Conservation (phyloP, 2,329 filamentous ascomycete genomes). For the Apiospora saccharicola region DNA sequence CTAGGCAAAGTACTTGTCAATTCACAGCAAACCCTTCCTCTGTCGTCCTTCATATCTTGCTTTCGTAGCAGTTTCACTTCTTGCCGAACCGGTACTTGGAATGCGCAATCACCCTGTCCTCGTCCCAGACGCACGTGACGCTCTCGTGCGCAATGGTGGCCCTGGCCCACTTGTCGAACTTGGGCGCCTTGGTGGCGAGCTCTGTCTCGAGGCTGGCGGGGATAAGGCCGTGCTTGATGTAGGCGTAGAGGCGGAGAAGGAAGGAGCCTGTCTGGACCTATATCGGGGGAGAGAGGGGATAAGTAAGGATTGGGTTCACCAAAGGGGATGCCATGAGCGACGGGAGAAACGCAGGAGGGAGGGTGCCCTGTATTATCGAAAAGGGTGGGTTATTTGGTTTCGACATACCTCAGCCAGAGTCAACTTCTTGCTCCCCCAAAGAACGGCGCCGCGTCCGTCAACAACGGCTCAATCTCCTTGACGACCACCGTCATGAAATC, state of each 20-base stretch:
- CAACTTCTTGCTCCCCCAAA: conserved; percentile 27
- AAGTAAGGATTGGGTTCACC: neutral
- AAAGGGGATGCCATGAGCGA: neutral
- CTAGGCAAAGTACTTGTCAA: neutral
- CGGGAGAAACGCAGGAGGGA: no score
- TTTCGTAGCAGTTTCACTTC: neutral
- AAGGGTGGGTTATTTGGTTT: neutral
- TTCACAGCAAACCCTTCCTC: no score
- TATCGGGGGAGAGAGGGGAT: neutral
- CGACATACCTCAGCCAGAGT: conserved; percentile 28
- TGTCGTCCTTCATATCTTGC: no score
- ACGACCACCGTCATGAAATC: conserved; percentile 24
- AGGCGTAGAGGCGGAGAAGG: conserved; percentile 26
- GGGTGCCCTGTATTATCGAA: neutral
- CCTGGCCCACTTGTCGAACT: conserved; percentile 29
- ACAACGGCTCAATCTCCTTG: conserved; percentile 29
- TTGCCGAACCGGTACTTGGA: neutral
- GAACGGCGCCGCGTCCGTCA: conserved; percentile 27
- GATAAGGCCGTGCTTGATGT: conserved; percentile 26
- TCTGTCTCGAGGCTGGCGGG: conserved; percentile 23
- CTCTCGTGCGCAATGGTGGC: conserved; percentile 25
- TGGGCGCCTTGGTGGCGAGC: conserved; percentile 24
- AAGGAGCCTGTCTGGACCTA: conserved; percentile 28
- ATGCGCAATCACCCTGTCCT: conserved; percentile 25
- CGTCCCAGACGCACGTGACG: conserved; percentile 27